Conservation (phyloP, 2,329 filamentous ascomycete genomes). For the Parastagonospora nodorum region DNA sequence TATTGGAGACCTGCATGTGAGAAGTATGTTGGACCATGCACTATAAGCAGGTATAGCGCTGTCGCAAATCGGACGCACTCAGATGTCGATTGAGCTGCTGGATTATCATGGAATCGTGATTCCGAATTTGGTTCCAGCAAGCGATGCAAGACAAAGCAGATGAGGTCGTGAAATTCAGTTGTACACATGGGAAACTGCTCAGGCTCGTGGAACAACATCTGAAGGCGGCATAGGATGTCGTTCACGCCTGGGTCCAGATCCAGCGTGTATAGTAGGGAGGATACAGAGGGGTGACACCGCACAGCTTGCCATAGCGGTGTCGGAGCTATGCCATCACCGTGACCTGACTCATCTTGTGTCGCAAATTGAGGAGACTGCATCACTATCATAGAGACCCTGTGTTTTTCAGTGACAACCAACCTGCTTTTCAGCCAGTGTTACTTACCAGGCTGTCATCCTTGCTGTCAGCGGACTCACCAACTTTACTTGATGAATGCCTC, state of each 20-base stretch:
- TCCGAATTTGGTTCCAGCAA: conserved; percentile 40
- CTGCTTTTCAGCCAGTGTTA: not conserved
- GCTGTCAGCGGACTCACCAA: conserved; percentile 59
- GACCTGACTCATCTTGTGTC: conserved; percentile 56
- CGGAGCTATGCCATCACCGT: conserved; percentile 56
- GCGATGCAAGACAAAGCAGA: conserved; percentile 60
- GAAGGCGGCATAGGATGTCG: conserved; percentile 53
- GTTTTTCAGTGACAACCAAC: conserved; percentile 2
- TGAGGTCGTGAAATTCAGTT: conserved; percentile 60
- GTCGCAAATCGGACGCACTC: conserved; percentile 52
- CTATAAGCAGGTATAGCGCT: conserved; percentile 58
- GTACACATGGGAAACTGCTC: conserved; percentile 36
- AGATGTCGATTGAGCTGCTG: conserved; percentile 1
- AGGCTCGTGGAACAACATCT: conserved; percentile 49
- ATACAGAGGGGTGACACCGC: conserved; percentile 1
- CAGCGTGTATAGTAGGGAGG: conserved; percentile 18
- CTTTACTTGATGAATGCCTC: conserved; percentile 56
- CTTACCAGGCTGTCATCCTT: conserved; percentile 61
- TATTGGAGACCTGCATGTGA: conserved; percentile 49
- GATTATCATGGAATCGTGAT: not conserved
- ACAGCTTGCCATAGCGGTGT: conserved; percentile 54
- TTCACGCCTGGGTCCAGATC: conserved; percentile 44
- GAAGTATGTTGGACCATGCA: conserved; percentile 63
- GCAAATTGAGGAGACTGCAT: conserved; percentile 59
- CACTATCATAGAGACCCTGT: conserved; percentile 64